These are phyloP conservation scores for Botrytis paeoniae DNA, from an alignment of 2,329 filamentous ascomycete species.

Conservation along the genomic window DNA sequence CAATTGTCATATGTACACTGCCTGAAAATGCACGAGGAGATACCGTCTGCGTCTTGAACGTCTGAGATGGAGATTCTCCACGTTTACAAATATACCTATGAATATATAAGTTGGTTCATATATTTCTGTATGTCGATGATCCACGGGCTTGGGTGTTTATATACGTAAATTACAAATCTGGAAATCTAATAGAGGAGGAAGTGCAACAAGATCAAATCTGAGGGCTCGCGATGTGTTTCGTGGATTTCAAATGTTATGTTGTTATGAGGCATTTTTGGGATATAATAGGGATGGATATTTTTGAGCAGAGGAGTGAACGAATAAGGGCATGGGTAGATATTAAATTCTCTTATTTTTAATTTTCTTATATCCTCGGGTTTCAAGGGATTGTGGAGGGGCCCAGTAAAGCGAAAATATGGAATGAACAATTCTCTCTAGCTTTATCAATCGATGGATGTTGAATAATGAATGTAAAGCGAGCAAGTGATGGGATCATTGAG, in stretches of 20 bases:
- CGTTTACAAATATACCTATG: not conserved
- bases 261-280: not conserved
- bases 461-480: not conserved
- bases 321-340: not conserved
- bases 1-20: rapidly evolving
- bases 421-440: no score
- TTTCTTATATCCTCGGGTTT: no score
- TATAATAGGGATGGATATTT: rapidly evolving
- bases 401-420: no score
- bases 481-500: rapidly evolving
- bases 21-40: not conserved
- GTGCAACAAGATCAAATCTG: not conserved
- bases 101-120: rapidly evolving
- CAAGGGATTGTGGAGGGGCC: no score
- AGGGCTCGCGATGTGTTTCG: rapidly evolving
- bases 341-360: no score
- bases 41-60: not conserved
- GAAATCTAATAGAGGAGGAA: not conserved
- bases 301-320: not conserved
- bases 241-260: no score
- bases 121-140: not conserved
- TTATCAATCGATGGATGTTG: no score
- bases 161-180: no score
- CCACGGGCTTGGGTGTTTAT: not conserved
- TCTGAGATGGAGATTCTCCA: not conserved